These are phyloP conservation scores for Fraxinus latifolia DNA, from an alignment of 305 asterid genomes.

Conservation along the genomic window DNA sequence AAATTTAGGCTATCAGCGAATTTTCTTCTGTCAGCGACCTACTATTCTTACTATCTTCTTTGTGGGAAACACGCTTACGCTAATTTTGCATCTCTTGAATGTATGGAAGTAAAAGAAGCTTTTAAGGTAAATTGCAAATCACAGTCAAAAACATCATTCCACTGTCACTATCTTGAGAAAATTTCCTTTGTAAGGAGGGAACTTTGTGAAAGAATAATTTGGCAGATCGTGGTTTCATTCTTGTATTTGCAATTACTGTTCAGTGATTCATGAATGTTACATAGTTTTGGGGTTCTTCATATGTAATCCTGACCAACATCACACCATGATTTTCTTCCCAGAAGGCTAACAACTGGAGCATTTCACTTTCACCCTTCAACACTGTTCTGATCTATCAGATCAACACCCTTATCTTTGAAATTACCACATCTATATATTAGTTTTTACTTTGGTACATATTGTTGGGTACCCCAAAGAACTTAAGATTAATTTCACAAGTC, in stretches of 20 bases:
- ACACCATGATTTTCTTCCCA: neutral
- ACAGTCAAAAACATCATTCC: neutral
- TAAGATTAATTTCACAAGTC: neutral
- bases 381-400: neutral
- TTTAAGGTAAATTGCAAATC: neutral
- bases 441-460: neutral
- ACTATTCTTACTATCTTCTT: neutral
- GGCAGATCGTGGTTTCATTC: neutral
- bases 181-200: no score
- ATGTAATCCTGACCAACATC: neutral
- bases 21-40: no score
- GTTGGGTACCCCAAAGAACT: neutral
- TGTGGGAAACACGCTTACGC: neutral
- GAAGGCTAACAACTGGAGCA: neutral
- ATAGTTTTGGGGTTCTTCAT: neutral
- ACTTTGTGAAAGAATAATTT: no score
- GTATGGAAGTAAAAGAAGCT: neutral
- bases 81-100: neutral
- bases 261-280: neutral
- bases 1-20: no score
- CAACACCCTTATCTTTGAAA: neutral
- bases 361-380: neutral
- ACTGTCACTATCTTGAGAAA: neutral
- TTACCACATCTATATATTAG: neutral
- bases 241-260: neutral